These are phyloP conservation scores for Globisporangium yorkense DNA, from an alignment of 352 stramenopile species.

Conservation along the genomic window DNA sequence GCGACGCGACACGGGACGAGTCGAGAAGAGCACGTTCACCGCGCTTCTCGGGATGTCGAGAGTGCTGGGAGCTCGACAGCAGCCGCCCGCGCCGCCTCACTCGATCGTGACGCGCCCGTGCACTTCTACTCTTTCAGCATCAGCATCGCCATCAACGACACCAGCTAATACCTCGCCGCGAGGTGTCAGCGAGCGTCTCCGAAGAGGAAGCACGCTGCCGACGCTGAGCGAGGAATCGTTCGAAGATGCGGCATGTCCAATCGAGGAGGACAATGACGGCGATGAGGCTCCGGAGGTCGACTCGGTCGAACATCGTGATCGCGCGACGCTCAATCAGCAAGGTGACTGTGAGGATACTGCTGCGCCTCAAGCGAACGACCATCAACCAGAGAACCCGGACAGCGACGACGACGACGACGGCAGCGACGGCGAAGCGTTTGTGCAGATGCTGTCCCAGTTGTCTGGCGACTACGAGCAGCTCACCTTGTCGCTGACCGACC, in stretches of 20 bases:
- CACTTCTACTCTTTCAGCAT: neutral
- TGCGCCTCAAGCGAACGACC: neutral
- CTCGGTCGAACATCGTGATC: too few relatives aligned
- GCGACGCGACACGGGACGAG: neutral
- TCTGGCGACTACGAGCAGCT: constrained; percentile 1
- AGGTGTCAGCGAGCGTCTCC: constrained; percentile 1
- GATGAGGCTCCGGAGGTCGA: neutral
- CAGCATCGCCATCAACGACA: neutral
- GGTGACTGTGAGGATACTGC: too few relatives aligned
- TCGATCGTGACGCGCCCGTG: neutral
- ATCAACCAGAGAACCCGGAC: neutral
- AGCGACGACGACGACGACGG: neutral
- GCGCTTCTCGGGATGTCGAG: constrained; percentile 3
- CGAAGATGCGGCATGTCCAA: constrained; percentile 2
- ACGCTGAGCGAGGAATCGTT: constrained; percentile 7
- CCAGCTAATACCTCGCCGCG: neutral
- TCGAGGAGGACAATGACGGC: neutral
- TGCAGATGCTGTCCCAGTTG: constrained; percentile 10
- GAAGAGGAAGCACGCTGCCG: constrained; percentile 4
- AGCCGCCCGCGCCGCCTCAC: neutral
- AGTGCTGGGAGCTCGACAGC: neutral
- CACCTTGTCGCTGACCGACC: neutral
- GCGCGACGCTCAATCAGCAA: too few relatives aligned
- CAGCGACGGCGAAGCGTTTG: constrained; percentile 7
- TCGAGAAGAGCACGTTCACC: constrained; percentile 11